Base-by-base conservation (phyloP, 164 flowering plant species). In the Amborella trichopoda region DNA sequence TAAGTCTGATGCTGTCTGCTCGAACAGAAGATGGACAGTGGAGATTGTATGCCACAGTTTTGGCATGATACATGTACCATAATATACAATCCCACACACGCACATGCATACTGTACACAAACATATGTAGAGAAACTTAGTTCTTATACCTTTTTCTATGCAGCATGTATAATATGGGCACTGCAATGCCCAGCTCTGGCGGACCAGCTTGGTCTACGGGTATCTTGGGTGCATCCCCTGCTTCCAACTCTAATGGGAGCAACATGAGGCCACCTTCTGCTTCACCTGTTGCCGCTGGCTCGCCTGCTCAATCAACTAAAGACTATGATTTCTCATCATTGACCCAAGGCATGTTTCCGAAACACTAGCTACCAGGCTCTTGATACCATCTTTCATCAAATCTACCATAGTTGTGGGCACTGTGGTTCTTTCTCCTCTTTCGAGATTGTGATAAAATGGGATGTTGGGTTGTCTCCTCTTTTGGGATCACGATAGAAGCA, bases 241-340 rank as follows among this genome's bases (percentile, higher is more conserved):
- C n/a, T n/a, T n/a, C n/a, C n/a, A n/a, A n/a, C n/a, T n/a, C n/a
- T n/a, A n/a, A n/a, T 11, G 23, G 46, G 14, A 77, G 66, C 53
- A 53, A 40, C 12, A 61, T 53, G 52, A 67, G 63, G 59, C 65
- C 66, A 9, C 68, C 80, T 38, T 42, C 78, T 6, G 46, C 74
- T 16, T 17, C 86, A 8, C 28, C 75, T 3, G 28, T 56, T 18
- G 28, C 78, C 37, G 54, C 83, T 2, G 18, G 59, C 14, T 20
- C 69, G 25, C 44, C 76, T 28, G 38, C 73, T 2, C 65, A 59
- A 51, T 25, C 77, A 0, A 80, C 61, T 46, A 79, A 70, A 25
- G 96, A 88, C 14, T 66, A 51, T 36, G 79, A 70, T 41, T 74
- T 74, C 59, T 74, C 75, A 21, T 70, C 73, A 25, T 46, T 74